Percentiles rank a stretch among this genome's conserved stretches.
These are phyloP conservation scores for Agaricus bisporus DNA, from an alignment of 768 basidiomycete species.

Conservation along the genomic window DNA sequence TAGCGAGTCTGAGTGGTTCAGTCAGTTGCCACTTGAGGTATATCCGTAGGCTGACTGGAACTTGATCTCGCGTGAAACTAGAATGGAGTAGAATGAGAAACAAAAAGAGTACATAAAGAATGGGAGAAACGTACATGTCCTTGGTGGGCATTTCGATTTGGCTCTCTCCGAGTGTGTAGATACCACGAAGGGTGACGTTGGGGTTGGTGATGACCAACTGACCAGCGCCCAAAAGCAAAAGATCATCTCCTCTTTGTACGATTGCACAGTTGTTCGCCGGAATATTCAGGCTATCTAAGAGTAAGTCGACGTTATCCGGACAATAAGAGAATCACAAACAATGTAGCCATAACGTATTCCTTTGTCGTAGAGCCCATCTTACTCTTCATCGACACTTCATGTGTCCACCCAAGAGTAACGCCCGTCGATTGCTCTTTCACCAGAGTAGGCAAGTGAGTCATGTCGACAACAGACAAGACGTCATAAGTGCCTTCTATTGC, in stretches of 20 bases:
- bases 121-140: slow-evolving; percentile 53
- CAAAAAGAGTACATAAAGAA: neutral
- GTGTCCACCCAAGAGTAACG: slow-evolving; percentile 59
- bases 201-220: slow-evolving; percentile 84
- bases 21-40: slow-evolving; percentile 72
- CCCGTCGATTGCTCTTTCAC: slow-evolving; percentile 61
- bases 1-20: slow-evolving; percentile 59
- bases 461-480: slow-evolving; percentile 78
- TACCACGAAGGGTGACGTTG: slow-evolving; percentile 71
- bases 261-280: slow-evolving; percentile 87
- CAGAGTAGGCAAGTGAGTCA: slow-evolving; percentile 62
- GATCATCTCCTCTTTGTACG: slow-evolving; percentile 73
- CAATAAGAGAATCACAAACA: slow-evolving; percentile 37
- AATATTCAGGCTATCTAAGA: slow-evolving; percentile 55
- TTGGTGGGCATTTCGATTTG: slow-evolving; percentile 86
- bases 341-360: slow-evolving; percentile 75
- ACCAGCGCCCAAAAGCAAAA: slow-evolving; percentile 73
- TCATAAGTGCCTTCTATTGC: slow-evolving; percentile 73
- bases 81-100: neutral
- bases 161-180: slow-evolving; percentile 79
- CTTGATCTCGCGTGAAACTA: slow-evolving; percentile 83
- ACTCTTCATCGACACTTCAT: slow-evolving; percentile 77
- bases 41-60: slow-evolving; percentile 77
- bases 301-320: neutral
- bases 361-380: slow-evolving; percentile 36